Evolutionary conservation across 139 green algal genomes (phyloP).

Genomic region (Medakamo hakoo): DNA sequence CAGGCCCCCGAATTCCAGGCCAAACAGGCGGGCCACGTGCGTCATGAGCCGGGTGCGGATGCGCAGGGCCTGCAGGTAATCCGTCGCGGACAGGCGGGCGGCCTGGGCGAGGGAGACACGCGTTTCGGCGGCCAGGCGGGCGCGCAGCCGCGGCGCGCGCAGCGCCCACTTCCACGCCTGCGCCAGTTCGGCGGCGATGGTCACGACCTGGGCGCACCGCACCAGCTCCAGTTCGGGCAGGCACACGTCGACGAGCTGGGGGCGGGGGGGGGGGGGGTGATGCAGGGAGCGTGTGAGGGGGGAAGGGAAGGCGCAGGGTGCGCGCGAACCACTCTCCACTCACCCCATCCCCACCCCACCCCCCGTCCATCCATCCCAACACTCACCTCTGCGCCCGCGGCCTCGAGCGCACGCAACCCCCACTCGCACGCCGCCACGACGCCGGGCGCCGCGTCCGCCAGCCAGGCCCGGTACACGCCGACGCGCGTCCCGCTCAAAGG

Average conservation of each 20-base stretch:
- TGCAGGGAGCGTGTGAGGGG: too few relatives aligned
- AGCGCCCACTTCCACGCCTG: conserved; percentile 8
- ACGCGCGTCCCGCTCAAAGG: conserved; percentile 24
- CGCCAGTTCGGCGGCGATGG: conserved; percentile 28
- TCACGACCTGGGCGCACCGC: conserved; percentile 39
- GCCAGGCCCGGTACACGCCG: conserved; percentile 37
- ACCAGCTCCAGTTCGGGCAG: conserved; percentile 53
- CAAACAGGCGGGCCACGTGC: conserved; percentile 25
- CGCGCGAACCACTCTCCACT: too few relatives aligned
- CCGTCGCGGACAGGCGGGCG: conserved; percentile 16
- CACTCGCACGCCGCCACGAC: conserved; percentile 21
- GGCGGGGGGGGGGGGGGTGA: too few relatives aligned
- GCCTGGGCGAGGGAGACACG: conserved; percentile 21
- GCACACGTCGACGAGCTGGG: conserved; percentile 18
- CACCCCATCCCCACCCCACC: too few relatives aligned
- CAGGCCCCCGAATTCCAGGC: too few relatives aligned
- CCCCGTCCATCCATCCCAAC: too few relatives aligned
- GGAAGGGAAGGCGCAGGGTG: too few relatives aligned
- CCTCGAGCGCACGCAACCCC: conserved; percentile 7
- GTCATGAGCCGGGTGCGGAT: conserved; percentile 21
- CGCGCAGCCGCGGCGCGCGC: neutral
- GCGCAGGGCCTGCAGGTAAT: conserved; percentile 40
- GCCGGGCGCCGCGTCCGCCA: conserved; percentile 24
- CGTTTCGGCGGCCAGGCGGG: conserved; percentile 18
- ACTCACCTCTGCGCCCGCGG: conserved; percentile 14